Evolutionary conservation across 2,329 filamentous ascomycete species (phyloP).

Genomic region (Rhynchosporium secalis): DNA sequence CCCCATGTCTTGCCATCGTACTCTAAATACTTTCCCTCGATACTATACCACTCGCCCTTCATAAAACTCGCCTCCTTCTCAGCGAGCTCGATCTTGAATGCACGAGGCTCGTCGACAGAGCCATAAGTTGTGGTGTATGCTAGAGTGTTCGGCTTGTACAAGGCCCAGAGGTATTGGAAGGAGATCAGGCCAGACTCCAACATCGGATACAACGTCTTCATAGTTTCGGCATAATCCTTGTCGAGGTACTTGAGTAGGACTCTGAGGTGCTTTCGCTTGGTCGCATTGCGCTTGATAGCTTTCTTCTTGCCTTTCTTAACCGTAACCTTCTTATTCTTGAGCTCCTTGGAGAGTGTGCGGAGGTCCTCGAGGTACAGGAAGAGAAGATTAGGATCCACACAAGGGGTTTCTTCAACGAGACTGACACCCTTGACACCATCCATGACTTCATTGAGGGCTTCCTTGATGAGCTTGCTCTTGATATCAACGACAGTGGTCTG

Average conservation of each 20-base stretch:
- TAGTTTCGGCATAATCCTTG: constrained; percentile 74
- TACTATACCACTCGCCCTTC: constrained; percentile 71
- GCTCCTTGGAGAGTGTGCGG: constrained; percentile 59
- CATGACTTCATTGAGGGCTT: constrained; percentile 70
- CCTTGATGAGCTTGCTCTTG: constrained; percentile 76
- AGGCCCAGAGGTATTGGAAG: constrained; percentile 83
- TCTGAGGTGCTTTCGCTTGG: constrained; percentile 66
- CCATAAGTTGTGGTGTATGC: constrained; percentile 78
- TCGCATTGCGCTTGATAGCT: constrained; percentile 55
- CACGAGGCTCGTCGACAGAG: constrained; percentile 71
- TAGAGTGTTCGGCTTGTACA: constrained; percentile 85
- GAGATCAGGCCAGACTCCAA: constrained; percentile 81
- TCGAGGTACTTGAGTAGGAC: constrained; percentile 76
- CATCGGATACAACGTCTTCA: constrained; percentile 79
- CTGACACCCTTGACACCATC: constrained; percentile 76
- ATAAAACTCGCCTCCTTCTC: constrained; percentile 69
- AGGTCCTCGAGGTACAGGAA: constrained; percentile 78
- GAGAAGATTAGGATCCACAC: constrained; percentile 68
- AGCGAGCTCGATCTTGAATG: constrained; percentile 78
- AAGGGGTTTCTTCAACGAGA: constrained; percentile 76
- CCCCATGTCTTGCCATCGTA: constrained; percentile 88
- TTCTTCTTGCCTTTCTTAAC: constrained; percentile 61
- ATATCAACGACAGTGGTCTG: constrained; percentile 71
- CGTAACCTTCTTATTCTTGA: constrained; percentile 58
- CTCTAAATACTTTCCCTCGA: constrained; percentile 80